A percentile compares a stretch with the other conserved stretches of the same genome.
These are phyloP conservation scores for Ceratocystis alfenasii DNA, from an alignment of 2,329 filamentous ascomycete species.

Conservation along the genomic window DNA sequence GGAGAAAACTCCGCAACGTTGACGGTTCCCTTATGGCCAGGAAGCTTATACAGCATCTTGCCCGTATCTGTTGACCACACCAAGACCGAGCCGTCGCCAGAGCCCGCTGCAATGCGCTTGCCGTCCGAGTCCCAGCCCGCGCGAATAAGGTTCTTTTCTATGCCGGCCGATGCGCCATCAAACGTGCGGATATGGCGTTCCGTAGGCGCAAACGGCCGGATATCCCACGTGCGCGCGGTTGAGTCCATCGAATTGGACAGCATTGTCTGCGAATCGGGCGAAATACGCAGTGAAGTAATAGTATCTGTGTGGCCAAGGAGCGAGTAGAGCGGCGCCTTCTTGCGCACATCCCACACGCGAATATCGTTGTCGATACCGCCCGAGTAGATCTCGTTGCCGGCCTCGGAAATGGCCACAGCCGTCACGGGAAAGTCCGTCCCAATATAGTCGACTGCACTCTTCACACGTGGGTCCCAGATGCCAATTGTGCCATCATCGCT, in stretches of 20 bases:
- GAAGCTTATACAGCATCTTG: constrained; percentile 86
- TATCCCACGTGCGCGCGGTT: constrained; percentile 90
- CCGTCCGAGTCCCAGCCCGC: constrained; percentile 84
- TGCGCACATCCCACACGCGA: constrained; percentile 91
- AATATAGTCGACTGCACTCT: constrained; percentile 76
- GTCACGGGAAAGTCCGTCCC: constrained; percentile 89
- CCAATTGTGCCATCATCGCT: constrained; percentile 91
- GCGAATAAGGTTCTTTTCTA: constrained; percentile 84
- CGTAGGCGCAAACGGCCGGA: constrained; percentile 82
- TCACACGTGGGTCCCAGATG: constrained; percentile 89
- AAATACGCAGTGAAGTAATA: constrained; percentile 79
- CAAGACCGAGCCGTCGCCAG: constrained; percentile 79
- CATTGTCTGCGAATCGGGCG: constrained; percentile 80
- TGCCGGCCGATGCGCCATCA: constrained; percentile 74
- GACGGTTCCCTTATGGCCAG: constrained; percentile 87
- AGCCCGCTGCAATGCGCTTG: constrained; percentile 76
- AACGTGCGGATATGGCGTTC: constrained; percentile 78
- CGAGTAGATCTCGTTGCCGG: constrained; percentile 88
- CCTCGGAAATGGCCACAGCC: constrained; percentile 79
- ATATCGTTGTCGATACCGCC: constrained; percentile 96
- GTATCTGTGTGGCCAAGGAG: constrained; percentile 87
- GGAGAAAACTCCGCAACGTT: constrained; percentile 91
- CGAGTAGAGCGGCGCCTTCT: constrained; percentile 76
- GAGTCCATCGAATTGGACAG: constrained; percentile 90
- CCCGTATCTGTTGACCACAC: constrained; percentile 84